A percentile compares a stretch with the other conserved stretches of the same genome.
Conservation (phyloP, 23 red algal species). For the Gracilaria caudata region DNA sequence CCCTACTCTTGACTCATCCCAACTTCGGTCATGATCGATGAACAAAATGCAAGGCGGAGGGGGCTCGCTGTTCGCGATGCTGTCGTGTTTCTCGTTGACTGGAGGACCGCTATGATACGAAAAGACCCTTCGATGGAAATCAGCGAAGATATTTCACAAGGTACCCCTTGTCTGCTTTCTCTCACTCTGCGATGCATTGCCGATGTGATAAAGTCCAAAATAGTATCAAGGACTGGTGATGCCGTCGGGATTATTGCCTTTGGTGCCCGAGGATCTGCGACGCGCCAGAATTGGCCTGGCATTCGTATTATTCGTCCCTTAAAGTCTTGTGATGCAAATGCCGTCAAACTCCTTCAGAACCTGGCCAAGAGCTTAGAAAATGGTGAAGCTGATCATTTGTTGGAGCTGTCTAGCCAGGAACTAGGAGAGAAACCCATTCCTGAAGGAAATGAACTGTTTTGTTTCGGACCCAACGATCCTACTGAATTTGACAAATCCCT, state of each 20-base stretch:
- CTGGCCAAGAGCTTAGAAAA: conserved; percentile 40
- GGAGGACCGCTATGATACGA: conserved; percentile 33
- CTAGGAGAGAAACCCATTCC: neutral
- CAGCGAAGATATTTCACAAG: conserved; percentile 27
- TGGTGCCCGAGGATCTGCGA: conserved; percentile 25
- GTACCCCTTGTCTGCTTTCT: conserved; percentile 44
- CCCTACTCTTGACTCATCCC: too few species aligned
- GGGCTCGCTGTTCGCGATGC: conserved; percentile 58
- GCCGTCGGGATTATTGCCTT: conserved; percentile 53
- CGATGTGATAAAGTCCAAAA: conserved; percentile 66
- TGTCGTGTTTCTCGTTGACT: conserved; percentile 64
- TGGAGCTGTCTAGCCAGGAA: conserved; percentile 6
- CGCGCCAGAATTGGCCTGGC: conserved; percentile 50
- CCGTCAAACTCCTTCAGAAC: conserved; percentile 36
- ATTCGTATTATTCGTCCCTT: conserved; percentile 48
- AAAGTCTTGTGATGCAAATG: conserved; percentile 22
- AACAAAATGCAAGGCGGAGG: conserved; percentile 9
- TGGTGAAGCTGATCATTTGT: conserved; percentile 47
- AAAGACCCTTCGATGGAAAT: conserved; percentile 27
- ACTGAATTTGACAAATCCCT: conserved; percentile 68
- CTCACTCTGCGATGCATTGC: conserved; percentile 44
- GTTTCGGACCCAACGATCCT: conserved; percentile 40
- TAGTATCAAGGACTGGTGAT: conserved; percentile 21
- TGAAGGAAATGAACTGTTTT: conserved; percentile 29
- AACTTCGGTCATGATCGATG: neutral